Percentiles rank a stretch among this genome's conserved stretches.
These are phyloP conservation scores for Cladophialophora bantiana DNA, from an alignment of 2,329 filamentous ascomycete species.

Conservation along the genomic window DNA sequence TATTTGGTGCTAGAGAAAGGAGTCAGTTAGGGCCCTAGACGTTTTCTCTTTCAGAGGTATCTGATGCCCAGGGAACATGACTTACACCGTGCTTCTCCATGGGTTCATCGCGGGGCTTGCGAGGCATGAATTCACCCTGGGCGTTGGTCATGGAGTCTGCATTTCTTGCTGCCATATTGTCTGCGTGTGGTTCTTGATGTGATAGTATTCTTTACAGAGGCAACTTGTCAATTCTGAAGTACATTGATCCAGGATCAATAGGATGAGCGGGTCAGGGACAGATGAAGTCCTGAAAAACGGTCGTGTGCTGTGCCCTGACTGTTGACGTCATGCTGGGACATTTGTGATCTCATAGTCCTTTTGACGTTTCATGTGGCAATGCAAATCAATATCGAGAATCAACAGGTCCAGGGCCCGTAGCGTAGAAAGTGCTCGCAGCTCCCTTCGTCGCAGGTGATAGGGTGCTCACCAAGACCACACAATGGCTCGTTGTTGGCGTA, in stretches of 20 bases:
- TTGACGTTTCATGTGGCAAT: constrained; percentile 2
- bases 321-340: constrained; percentile 21
- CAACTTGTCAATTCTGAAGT: not conserved
- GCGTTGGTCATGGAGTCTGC: constrained; percentile 60
- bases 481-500: too few relatives aligned
- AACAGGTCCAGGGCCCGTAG: not conserved
- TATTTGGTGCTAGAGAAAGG: constrained; percentile 64
- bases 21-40: constrained; percentile 14
- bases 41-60: not conserved
- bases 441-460: not conserved
- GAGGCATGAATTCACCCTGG: constrained; percentile 64
- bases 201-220: not conserved
- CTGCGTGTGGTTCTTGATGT: not conserved
- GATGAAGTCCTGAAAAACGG: constrained; percentile 1
- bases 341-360: constrained; percentile 19
- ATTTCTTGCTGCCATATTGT: constrained; percentile 57
- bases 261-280: not conserved
- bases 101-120: constrained; percentile 60
- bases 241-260: not conserved
- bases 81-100: constrained; percentile 63
- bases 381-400: not conserved
- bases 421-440: not conserved
- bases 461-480: too few relatives aligned
- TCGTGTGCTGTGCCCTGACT: not conserved
- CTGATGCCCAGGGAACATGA: constrained; percentile 31